Conservation (phyloP, 2,329 filamentous ascomycete genomes). For the Fonsecaea monophora region DNA sequence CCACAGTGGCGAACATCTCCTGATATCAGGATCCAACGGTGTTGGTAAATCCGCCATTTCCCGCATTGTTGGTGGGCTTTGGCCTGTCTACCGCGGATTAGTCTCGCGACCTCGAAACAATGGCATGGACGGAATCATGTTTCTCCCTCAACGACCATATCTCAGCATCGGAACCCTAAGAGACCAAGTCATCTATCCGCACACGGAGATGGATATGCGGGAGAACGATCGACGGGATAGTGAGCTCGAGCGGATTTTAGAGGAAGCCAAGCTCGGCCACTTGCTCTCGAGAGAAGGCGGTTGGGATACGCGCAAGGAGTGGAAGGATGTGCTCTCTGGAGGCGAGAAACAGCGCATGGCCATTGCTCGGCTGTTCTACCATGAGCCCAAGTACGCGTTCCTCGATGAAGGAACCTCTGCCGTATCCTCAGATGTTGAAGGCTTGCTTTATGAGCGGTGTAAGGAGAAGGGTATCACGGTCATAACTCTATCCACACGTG, state of each 20-base stretch:
- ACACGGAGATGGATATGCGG: slow-evolving; percentile 93
- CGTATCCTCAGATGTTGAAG: slow-evolving; percentile 92
- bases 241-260: slow-evolving; percentile 78
- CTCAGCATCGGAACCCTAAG: slow-evolving; percentile 89
- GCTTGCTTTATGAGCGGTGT: slow-evolving; percentile 86
- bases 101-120: slow-evolving; percentile 82
- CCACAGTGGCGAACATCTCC: slow-evolving; percentile 85
- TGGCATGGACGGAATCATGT: slow-evolving; percentile 95
- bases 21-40: slow-evolving; percentile 94
- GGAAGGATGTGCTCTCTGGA: slow-evolving; percentile 97
- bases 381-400: slow-evolving; percentile 92
- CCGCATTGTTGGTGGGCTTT: slow-evolving; percentile 86
- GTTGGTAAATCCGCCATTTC: slow-evolving; percentile 90
- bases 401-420: slow-evolving; percentile 96
- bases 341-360: slow-evolving; percentile 97
- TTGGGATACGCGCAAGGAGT: slow-evolving; percentile 96
- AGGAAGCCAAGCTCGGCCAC: slow-evolving; percentile 86
- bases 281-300: slow-evolving; percentile 90
- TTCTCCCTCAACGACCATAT: slow-evolving; percentile 92
- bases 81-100: slow-evolving; percentile 93
- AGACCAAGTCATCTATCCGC: slow-evolving; percentile 97
- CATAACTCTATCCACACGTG: slow-evolving; percentile 94
- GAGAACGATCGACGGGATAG: slow-evolving; percentile 77
- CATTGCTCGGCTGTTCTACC: slow-evolving; percentile 88
- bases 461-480: slow-evolving; percentile 94